Base-by-base conservation (phyloP, 225 moss, liverwort and hornwort species). In the Polytrichum commune region DNA sequence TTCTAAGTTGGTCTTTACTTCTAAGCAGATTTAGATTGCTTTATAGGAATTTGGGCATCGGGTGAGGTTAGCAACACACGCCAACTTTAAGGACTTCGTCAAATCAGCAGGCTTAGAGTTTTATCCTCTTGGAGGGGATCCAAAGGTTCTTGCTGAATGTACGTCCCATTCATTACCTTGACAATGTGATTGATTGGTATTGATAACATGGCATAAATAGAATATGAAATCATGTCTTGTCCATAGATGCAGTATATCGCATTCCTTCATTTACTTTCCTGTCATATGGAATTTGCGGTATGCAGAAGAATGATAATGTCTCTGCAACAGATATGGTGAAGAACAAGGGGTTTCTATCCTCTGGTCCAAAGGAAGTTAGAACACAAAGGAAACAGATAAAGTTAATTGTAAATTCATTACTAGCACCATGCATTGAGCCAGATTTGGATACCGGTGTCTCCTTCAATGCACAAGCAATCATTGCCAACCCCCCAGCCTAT, bases 401-500 rank as follows among this genome's bases (percentile, higher is more conserved):
- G 76, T 69, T 77, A 65, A 97, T 97, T 55, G 92, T 94, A 27
- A 87, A 94, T 63, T 97, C 97, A 54, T 73, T 97, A 65, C 82
- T 97, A 67, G 89, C 92, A 38, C 92, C 97, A 54, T 97, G 97
- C 76, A 81, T 89, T 75, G 92, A 97, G 71, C 84, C 89, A 60
- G 97, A 94, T 78, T 70, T 78, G 74, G 92, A 85, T 80, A 79
- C 81, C 73, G 86, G 85, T 73, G 78, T 92, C 73, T 77, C 91
- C 19, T 97, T 97, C 68, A 83, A 79, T 64, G 97, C 97, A 27
- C 91, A 97, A 86, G 97, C 85, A 54, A 97, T 97, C 53, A 94
- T 97, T 56, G 97, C 97, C 23, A 97, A 97, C 80, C 97, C 97
- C 77, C 97, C 97, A 75, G 94, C 97, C 27, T 97, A 97, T 77